These are phyloP conservation scores for Sporothrix pseudoabietina DNA, from an alignment of 2,329 filamentous ascomycete genomes.

Conservation along the genomic window DNA sequence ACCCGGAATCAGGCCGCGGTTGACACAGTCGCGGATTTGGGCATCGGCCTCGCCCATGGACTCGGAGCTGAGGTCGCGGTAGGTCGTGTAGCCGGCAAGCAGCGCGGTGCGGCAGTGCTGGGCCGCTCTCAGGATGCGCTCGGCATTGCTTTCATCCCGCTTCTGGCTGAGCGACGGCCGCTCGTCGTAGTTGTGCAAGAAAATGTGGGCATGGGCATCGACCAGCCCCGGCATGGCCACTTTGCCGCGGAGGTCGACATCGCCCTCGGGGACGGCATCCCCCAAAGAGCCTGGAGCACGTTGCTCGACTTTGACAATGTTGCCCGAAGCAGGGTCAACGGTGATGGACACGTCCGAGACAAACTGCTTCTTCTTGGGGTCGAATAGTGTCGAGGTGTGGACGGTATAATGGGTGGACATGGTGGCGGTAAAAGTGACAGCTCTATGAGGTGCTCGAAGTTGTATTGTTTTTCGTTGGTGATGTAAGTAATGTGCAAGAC, in stretches of 20 bases:
- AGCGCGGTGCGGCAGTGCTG: constrained; percentile 57
- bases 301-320: constrained; percentile 42
- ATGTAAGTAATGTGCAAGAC: neutral
- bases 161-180: constrained; percentile 7
- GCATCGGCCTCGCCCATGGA: constrained; percentile 53
- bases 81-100: constrained; percentile 61
- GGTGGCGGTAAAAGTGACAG: neutral
- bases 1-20: constrained; percentile 56
- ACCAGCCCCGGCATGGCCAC: constrained; percentile 3
- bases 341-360: constrained; percentile 48
- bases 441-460: no score
- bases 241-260: neutral
- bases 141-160: constrained; percentile 36
- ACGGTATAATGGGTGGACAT: constrained; percentile 38
- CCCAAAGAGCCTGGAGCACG: neutral
- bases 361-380: constrained; percentile 49
- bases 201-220: constrained; percentile 13
- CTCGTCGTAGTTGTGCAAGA: constrained; percentile 5
- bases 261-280: neutral
- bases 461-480: neutral
- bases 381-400: constrained; percentile 53
- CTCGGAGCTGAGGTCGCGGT: constrained; percentile 59
- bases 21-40: constrained; percentile 55
- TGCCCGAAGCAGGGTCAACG: constrained; percentile 45
- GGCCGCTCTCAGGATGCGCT: constrained; percentile 56